Conservation (phyloP, 148 eudicot species). For the Camellia granthamiana region DNA sequence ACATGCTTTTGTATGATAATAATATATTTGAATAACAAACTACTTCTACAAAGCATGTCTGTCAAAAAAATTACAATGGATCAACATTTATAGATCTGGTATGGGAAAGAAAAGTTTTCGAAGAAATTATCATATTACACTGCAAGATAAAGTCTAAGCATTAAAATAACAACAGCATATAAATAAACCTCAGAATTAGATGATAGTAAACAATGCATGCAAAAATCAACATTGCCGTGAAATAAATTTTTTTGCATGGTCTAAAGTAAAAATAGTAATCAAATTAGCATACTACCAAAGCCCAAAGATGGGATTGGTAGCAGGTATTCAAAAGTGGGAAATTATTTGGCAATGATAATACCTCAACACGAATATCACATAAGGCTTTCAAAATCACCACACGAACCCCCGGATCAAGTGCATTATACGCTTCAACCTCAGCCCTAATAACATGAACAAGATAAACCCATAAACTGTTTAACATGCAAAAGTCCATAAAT, state of each 20-base stretch:
- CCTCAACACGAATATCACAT: conserved; percentile 99
- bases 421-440: conserved; percentile 76
- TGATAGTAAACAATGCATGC: conserved; percentile 9
- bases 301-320: conserved; percentile 3
- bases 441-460: conserved; percentile 40
- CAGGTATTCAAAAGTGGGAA: neutral
- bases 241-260: neutral
- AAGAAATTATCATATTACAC: neutral
- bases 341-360: conserved; percentile 23
- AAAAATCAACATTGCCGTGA: conserved; percentile 1
- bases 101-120: neutral
- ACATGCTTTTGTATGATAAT: neutral
- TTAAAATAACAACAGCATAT: neutral
- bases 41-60: neutral
- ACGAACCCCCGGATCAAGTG: conserved; percentile 82
- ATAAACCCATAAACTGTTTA: conserved; percentile 11
- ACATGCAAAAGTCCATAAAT: neutral
- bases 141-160: neutral
- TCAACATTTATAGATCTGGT: neutral
- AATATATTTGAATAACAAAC: neutral
- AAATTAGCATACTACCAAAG: neutral
- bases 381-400: conserved; percentile 84
- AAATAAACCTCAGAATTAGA: neutral
- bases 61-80: neutral
- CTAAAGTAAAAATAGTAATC: neutral